Conservation (phyloP, 106 monocot genomes). For the Platanthera guangdongensis region DNA sequence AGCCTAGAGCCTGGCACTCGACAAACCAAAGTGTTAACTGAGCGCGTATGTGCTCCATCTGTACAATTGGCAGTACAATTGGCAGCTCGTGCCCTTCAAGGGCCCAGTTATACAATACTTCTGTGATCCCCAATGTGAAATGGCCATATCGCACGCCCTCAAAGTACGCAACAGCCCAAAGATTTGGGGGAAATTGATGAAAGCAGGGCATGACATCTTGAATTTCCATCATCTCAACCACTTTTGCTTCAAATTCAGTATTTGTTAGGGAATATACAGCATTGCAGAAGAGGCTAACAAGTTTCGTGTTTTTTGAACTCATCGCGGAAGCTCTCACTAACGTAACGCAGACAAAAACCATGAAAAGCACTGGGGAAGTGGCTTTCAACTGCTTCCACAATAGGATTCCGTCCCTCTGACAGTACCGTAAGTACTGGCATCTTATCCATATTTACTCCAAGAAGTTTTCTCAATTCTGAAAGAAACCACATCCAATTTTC, state of each 20-base stretch:
- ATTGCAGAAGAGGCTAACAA: conserved; percentile 91
- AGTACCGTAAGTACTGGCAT: conserved; percentile 86
- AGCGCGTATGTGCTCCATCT: conserved; percentile 77
- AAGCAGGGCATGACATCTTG: conserved; percentile 87
- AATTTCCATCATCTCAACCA: conserved; percentile 84
- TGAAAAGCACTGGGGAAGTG: conserved; percentile 85
- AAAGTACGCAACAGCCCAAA: conserved; percentile 94
- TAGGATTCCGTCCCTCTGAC: conserved; percentile 60
- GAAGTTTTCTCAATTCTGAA: conserved; percentile 79
- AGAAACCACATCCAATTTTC: conserved; percentile 99
- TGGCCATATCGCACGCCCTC: conserved; percentile 84
- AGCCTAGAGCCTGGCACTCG: conserved; percentile 41
- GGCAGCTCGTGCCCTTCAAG: conserved; percentile 94
- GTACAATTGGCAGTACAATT: conserved; percentile 84
- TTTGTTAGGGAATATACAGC: conserved; percentile 81
- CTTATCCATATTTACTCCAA: conserved; percentile 87
- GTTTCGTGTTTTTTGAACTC: conserved; percentile 92
- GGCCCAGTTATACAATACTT: conserved; percentile 76
- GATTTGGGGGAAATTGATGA: conserved; percentile 59
- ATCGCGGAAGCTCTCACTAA: conserved; percentile 91
- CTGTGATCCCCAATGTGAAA: conserved; percentile 66
- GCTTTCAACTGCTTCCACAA: conserved; percentile 78
- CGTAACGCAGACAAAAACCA: conserved; percentile 74
- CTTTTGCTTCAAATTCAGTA: conserved; percentile 76
- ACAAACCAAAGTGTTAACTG: conserved; percentile 67